Evolutionary conservation across 1,284 basidiomycete genomes (phyloP).

Genomic region (Malassezia pachydermatis): DNA sequence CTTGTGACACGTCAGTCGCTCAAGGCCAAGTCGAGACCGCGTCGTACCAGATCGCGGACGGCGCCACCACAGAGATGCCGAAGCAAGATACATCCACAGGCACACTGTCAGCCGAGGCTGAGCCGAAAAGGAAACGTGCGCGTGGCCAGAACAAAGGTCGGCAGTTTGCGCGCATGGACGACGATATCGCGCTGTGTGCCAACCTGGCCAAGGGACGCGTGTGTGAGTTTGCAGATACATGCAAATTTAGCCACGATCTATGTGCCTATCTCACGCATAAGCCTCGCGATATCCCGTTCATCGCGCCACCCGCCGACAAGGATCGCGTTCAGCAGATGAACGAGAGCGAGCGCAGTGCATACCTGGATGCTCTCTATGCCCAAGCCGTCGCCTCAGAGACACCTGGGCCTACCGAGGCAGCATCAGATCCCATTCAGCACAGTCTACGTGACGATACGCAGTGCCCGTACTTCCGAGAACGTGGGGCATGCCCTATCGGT

Average conservation of each 20-base stretch:
- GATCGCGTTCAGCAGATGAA: background rate
- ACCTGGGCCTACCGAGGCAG: background rate
- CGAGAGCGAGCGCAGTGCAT: background rate
- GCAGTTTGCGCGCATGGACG: constrained; percentile 13
- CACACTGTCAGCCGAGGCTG: too few relatives aligned
- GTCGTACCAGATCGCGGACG: too few relatives aligned
- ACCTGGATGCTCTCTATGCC: constrained; percentile 7
- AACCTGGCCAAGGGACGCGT: constrained; percentile 2
- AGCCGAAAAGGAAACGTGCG: constrained; percentile 5
- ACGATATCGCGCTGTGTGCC: constrained; percentile 6
- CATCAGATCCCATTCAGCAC: constrained; percentile 34
- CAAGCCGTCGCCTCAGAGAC: background rate
- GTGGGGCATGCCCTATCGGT: constrained; percentile 73
- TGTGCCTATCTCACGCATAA: constrained; percentile 15
- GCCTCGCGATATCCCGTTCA: background rate
- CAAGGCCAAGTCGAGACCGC: too few relatives aligned
- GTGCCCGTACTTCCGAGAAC: constrained; percentile 65
- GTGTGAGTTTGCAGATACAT: constrained; percentile 14
- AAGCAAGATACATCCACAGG: too few relatives aligned
- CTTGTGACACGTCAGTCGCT: background rate
- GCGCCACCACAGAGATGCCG: too few relatives aligned
- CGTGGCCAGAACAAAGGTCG: constrained; percentile 19
- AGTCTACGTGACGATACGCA: constrained; percentile 54
- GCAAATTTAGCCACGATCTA: constrained; percentile 17
- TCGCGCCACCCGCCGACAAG: background rate